Evolutionary conservation across 1,284 basidiomycete species (phyloP).

Genomic region (Cryptococcus neoformans): DNA sequence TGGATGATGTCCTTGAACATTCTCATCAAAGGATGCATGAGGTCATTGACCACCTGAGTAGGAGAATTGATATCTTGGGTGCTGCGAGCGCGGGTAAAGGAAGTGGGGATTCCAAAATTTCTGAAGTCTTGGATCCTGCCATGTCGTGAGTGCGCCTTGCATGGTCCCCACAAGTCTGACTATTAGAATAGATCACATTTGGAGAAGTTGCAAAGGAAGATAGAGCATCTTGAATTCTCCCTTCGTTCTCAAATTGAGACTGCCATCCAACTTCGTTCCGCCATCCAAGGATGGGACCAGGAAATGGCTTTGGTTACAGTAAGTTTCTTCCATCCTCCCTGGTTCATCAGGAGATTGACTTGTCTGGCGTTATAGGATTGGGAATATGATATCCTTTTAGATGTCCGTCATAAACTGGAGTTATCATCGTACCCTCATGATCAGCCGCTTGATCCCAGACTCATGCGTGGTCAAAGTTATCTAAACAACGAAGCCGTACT

Average conservation of each 20-base stretch:
- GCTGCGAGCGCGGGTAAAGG: slow-evolving; percentile 4
- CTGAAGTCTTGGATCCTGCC: neutral
- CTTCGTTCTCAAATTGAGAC: slow-evolving; percentile 22
- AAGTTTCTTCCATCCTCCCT: slow-evolving; percentile 4
- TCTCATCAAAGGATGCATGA: slow-evolving; percentile 47
- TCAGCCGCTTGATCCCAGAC: neutral
- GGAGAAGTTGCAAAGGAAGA: slow-evolving; percentile 15
- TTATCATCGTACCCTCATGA: slow-evolving; percentile 3
- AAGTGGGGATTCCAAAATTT: slow-evolving; percentile 7
- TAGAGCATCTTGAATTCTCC: slow-evolving; percentile 22
- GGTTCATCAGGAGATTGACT: no score
- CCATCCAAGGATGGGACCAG: slow-evolving; percentile 24
- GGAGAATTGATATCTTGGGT: slow-evolving; percentile 32
- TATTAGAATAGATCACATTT: slow-evolving; percentile 7
- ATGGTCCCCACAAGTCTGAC: no score
- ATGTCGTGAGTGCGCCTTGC: neutral
- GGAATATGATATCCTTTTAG: slow-evolving; percentile 18
- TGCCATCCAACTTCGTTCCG: slow-evolving; percentile 17
- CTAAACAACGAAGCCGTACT: neutral
- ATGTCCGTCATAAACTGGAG: slow-evolving; percentile 16
- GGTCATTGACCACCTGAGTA: slow-evolving; percentile 36
- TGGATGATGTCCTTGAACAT: slow-evolving; percentile 48
- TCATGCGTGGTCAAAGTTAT: neutral
- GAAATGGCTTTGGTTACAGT: slow-evolving; percentile 21
- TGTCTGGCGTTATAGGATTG: slow-evolving; percentile 7